Evolutionary conservation across 2,329 filamentous ascomycete species (phyloP), one percentile per base, ranked within the genome.

Genomic region (Paraphaeosphaeria minitans): DNA sequence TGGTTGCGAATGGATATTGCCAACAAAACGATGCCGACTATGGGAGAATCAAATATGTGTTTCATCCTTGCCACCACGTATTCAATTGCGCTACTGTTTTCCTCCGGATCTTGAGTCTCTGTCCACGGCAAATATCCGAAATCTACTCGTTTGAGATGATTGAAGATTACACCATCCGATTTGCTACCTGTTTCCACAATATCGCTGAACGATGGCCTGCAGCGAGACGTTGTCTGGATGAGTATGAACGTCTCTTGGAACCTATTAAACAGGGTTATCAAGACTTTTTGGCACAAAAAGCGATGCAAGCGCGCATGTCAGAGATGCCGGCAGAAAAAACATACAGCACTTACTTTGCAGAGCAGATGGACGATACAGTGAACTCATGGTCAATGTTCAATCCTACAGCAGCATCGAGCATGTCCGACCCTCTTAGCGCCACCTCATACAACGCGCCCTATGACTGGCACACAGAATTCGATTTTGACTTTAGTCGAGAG

Each of bases 11-110:
- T 13, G 71, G 70, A 9, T 76, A 75, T 45, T 70, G 66, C 53
- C 63, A 67, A 35, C 74, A 76, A 60, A 67, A 67, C 35, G 72
- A 75, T 45, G 68, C 70, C 42, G 69, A 71, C 39, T 67, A 67
- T 29, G 74, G 73, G 13, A 67, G 71, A 53, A 75, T 75, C 59
- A 76, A 75, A 67, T 76, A 76, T 53, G 74, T 76, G 16, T 76
- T 76, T 51, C 74, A 76, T 56, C 72, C 73, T 14, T 75, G 72
- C 24, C 74, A 76, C 41, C 72, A 76, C 43, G 67, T 72, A 2
- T 76, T 75, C 62, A 69, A 69, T 13, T 70, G 66, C 35, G 73
- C 73, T 8, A 61, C 72, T 10, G 64, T 75, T 8, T 75, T 76
- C 43, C 61, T 76, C 12, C 71, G 71, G 19, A 70, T 66, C 4